Evolutionary conservation across 176 grass and related monocot genomes (phyloP).

Genomic region (Elaeis guineensis): DNA sequence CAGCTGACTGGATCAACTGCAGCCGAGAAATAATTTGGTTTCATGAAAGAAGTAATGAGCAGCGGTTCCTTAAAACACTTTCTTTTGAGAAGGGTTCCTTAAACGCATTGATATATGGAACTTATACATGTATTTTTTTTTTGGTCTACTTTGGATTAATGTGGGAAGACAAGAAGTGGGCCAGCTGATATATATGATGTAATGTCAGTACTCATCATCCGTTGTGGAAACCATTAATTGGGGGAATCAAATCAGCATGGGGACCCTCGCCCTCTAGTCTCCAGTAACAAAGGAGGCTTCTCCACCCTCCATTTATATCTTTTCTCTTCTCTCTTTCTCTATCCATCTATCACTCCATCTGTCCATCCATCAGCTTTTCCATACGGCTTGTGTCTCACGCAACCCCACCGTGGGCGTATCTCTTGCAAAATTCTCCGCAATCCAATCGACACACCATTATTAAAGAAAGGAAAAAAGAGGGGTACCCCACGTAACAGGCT

Average conservation of each 20-base stretch:
- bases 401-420: constrained; percentile 18
- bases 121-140: too few species aligned
- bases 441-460: constrained; percentile 7
- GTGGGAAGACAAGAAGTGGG: too few species aligned
- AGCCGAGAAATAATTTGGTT: too few species aligned
- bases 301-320: too few species aligned
- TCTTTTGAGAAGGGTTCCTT: too few species aligned
- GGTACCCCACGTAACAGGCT: not conserved
- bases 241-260: constrained; percentile 46
- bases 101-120: too few species aligned
- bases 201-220: constrained; percentile 21
- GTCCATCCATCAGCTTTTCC: constrained; percentile 35
- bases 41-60: too few species aligned
- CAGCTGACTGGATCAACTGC: too few species aligned
- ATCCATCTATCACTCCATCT: constrained; percentile 43
- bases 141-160: too few species aligned
- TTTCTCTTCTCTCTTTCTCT: constrained; percentile 14
- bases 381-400: constrained; percentile 24
- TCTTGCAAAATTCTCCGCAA: constrained; percentile 8
- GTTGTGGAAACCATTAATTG: constrained; percentile 36
- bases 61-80: too few species aligned
- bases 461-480: not conserved
- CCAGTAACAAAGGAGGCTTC: too few species aligned
- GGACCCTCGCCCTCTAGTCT: constrained; percentile 15
- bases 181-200: constrained; percentile 11